Evolutionary conservation across 306 rosid genomes (phyloP), one percentile per base, ranked within the genome.

Genomic region (Trifolium repens): DNA sequence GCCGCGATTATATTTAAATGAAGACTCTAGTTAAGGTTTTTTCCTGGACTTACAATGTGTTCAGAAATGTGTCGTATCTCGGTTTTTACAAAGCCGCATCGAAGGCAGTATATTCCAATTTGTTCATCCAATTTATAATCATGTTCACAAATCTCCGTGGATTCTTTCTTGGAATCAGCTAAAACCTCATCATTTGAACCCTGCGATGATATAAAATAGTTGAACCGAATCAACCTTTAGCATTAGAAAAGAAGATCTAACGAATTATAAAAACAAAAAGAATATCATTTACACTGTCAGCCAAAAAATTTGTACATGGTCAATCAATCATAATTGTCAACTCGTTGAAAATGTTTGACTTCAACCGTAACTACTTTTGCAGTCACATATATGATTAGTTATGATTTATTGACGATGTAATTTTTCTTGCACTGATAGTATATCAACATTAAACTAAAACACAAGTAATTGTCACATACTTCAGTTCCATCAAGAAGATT

Each of bases 1-100:
- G 14, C 47, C 1, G 47, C 4, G 10, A 43, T 43, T 69, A 90
- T 30, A 60, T 30, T 60, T 30, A 53, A 16, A 53, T 53, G 59
- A 17, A 53, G 12, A 52, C n/a, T 52, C 0, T 7, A 16, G 5
- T 16, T 52, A 52, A 16, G 66, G n/a, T 75, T 72, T 72, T 63
- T 27, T 74, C 34, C 22, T 73, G 53, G 57, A 89, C 98, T 91
- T 94, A 94, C 98, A 85, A 94, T 79, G 46, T 93, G 88, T 8
- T 96, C 85, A 5, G 87, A 35, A 52, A 91, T 55, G 75, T 91
- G 79, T 87, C 74, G 83, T 69, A 94, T 94, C 49, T 86, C 97
- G 0, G 85, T 81, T 65, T 67, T 77, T 61, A 94, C 96, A 73
- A 46, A 46, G 70, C 97, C 94, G 16, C 98, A 94, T 79, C 32